These are phyloP conservation scores for Nicotiana attenuata DNA, from an alignment of 257 asterid species.

Conservation along the genomic window DNA sequence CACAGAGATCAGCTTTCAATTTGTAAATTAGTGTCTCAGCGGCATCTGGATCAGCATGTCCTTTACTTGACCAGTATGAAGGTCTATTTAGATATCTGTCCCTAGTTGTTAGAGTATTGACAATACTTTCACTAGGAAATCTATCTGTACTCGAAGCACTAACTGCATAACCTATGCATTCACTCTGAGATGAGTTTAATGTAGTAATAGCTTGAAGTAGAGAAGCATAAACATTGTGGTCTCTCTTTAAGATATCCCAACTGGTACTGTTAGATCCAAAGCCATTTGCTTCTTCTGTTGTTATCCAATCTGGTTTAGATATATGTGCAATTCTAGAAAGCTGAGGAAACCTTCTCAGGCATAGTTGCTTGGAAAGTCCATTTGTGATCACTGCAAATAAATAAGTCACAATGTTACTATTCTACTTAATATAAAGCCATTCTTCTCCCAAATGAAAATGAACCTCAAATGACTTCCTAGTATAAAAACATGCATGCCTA, in stretches of 20 bases:
- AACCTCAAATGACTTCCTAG: neutral
- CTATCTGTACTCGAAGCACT: conserved; percentile 80
- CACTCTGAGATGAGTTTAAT: conserved; percentile 28
- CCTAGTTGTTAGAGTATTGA: conserved; percentile 56
- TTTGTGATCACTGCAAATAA: conserved; percentile 55
- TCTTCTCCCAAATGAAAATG: neutral
- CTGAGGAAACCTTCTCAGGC: conserved; percentile 56
- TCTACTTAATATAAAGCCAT: neutral
- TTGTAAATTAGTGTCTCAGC: conserved; percentile 73
- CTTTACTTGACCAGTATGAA: conserved; percentile 90
- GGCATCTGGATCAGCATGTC: conserved; percentile 55
- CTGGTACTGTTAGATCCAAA: conserved; percentile 25
- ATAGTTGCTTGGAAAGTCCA: conserved; percentile 51
- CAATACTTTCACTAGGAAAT: conserved; percentile 62
- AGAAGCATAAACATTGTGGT: conserved; percentile 59
- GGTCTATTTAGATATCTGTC: conserved; percentile 42
- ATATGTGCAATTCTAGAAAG: conserved; percentile 37
- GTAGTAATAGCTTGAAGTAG: conserved; percentile 50
- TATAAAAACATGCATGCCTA: neutral
- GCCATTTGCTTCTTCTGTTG: conserved; percentile 12
- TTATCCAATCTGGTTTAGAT: conserved; percentile 17
- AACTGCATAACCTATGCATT: conserved; percentile 58
- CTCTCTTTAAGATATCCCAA: conserved; percentile 35
- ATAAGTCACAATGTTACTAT: neutral
- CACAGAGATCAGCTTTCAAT: conserved; percentile 57